A percentile compares a stretch with the other conserved stretches of the same genome.
phyloP scores from a whole-genome alignment of 2,329 filamentous ascomycete species.

The Phialophora tarda region DNA sequence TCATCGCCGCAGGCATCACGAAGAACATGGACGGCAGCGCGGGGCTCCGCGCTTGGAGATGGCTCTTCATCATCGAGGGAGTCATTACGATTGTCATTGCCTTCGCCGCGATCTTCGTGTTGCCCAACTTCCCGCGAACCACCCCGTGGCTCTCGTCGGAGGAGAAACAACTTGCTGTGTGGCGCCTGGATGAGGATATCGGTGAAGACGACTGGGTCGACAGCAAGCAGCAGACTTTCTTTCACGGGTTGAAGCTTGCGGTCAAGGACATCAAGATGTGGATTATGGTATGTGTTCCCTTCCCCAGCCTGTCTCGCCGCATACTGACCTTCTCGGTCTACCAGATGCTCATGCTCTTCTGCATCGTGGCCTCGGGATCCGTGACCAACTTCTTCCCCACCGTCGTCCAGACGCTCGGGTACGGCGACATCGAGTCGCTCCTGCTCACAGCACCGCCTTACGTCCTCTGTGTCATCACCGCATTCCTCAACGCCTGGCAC shows the following conservation, averaged over 20 bases:
- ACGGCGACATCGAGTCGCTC: slow-evolving; percentile 63
- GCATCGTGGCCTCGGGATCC: slow-evolving; percentile 55
- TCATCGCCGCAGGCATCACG: slow-evolving; percentile 69
- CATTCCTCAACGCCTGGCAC: slow-evolving; percentile 63
- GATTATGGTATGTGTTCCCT: slow-evolving; percentile 54
- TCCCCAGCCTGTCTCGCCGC: background rate
- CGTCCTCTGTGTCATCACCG: slow-evolving; percentile 61
- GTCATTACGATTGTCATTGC: slow-evolving; percentile 53
- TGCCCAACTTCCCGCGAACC: slow-evolving; percentile 71
- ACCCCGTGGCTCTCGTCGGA: slow-evolving; percentile 65
- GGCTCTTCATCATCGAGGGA: slow-evolving; percentile 66
- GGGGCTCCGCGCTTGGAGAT: slow-evolving; percentile 64
- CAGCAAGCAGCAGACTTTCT: slow-evolving; percentile 55
- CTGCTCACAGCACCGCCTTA: slow-evolving; percentile 57
- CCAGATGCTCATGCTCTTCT: slow-evolving; percentile 61
- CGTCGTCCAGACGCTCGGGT: slow-evolving; percentile 70
- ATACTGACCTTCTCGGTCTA: background rate
- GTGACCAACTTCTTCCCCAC: slow-evolving; percentile 74
- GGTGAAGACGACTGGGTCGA: slow-evolving; percentile 68
- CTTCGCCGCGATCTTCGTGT: slow-evolving; percentile 52
- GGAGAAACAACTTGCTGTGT: slow-evolving; percentile 63
- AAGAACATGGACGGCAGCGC: slow-evolving; percentile 61
- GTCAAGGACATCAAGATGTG: slow-evolving; percentile 66
- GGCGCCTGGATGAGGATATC: slow-evolving; percentile 68
- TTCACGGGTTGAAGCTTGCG: slow-evolving; percentile 55